Evolutionary conservation across 75 land plant genomes (phyloP), one percentile per base, ranked within the genome.

Genomic region (Ceratopteris richardii): DNA sequence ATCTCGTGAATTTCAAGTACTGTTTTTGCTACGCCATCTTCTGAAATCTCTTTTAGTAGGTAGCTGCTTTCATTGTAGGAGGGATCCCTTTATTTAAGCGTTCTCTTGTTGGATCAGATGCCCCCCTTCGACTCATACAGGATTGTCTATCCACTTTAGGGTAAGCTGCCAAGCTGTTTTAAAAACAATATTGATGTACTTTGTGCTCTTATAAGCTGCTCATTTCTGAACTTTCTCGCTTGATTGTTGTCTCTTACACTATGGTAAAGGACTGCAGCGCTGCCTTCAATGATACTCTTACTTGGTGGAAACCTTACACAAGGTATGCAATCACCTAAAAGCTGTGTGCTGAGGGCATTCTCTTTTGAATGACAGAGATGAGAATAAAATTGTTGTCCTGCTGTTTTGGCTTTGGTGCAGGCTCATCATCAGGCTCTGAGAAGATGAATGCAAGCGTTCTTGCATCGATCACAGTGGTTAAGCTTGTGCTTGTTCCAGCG

Each of bases 11-110:
- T n/a, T n/a, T n/a, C n/a, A n/a, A n/a, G n/a, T n/a, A n/a, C n/a
- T n/a, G n/a, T n/a, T n/a, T n/a, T n/a, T 33, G 37, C 37, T 4
- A 33, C 7, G 37, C 7, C 24, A 23, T 2, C 5, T 51, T 36
- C 28, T 24, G 21, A 11, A 29, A 46, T 16, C 43, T 64, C 37
- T 33, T 33, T 33, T 33, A 9, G 47, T 69, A 89, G 95, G 69
- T 77, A 39, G 22, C 70, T n/a, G 95, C 90, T 33, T 65, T 89
- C 43, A 29, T 85, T 16, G 66, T 90, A 61, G 96, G 96, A 21
- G 69, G 76, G 40, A 47, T 72, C 2, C 64, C 73, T 20, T 67
- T 75, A 68, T 56, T 86, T 25, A 87, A 65, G 63, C 60, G 62
- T 29, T 63, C 83, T 13, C 51, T 83, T 18, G 59, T 82, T 51